A percentile compares a stretch with the other conserved stretches of the same genome.
These are phyloP conservation scores for Aspergillus sp. DNA, from an alignment of 2,329 filamentous ascomycete genomes.

Conservation along the genomic window DNA sequence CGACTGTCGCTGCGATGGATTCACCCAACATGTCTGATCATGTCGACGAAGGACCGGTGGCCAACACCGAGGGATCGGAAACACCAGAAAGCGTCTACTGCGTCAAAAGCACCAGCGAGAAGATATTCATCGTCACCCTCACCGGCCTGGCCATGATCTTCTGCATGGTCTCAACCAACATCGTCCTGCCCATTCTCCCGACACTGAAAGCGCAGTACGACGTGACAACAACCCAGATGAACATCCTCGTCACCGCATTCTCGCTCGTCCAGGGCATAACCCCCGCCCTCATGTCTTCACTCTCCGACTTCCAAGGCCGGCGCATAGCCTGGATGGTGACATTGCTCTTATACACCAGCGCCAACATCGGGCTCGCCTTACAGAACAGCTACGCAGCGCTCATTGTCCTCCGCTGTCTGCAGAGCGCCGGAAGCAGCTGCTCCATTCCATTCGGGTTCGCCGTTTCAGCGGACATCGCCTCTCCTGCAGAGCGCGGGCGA, in stretches of 20 bases:
- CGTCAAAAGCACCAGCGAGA: neutral
- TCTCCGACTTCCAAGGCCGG: neutral
- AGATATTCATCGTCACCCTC: neutral
- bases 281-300: neutral
- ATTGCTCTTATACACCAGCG: constrained; percentile 35
- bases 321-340: neutral
- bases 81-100: neutral
- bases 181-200: neutral
- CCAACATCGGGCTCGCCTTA: constrained; percentile 40
- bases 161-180: neutral
- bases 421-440: constrained; percentile 57
- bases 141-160: neutral
- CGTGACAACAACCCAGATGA: neutral
- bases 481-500: constrained; percentile 67
- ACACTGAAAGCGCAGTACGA: neutral
- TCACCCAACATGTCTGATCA: too few relatives aligned
- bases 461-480: constrained; percentile 70
- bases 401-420: constrained; percentile 38
- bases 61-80: too few relatives aligned
- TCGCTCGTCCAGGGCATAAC: neutral
- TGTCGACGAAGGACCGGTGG: too few relatives aligned
- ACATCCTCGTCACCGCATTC: neutral
- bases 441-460: constrained; percentile 71
- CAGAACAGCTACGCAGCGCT: constrained; percentile 35
- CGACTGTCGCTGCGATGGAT: too few relatives aligned